Evolutionary conservation across 176 grass and related monocot genomes (phyloP), one percentile per base, ranked within the genome.

Genomic region (Luzula sylvatica): DNA sequence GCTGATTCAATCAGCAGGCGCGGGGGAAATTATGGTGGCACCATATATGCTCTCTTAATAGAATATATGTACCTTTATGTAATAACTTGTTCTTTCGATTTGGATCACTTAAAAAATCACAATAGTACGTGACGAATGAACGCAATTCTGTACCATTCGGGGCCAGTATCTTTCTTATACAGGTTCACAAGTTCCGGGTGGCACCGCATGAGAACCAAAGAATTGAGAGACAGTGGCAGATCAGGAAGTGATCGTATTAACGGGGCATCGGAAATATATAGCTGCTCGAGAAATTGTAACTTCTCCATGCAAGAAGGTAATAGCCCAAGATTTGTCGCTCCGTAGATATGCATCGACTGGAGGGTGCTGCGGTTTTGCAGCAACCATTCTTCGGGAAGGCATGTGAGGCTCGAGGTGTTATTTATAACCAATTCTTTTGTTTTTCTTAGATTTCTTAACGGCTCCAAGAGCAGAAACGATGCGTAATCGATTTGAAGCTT

Each of bases 401-500:
- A 7, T 35, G 9, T 35, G 43, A 17, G 11, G 27, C 7, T 17
- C 3, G 42, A 63, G 46, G 18, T 8, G 16, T 46, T 23, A 62
- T 44, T 40, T 12, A 63, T 47, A 17, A n/a, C 4, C 43, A 47
- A 26, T 47, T 41, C 13, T 44, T 63, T 17, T 1, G 46, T 44
- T 22, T 15, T 28, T 24, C 23, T 48, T 7, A 63, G 38, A 23
- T 3, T 48, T 63, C 8, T 23, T 44, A 63, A 20, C 26, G 59
- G 59, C 25, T 20, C 19, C 43, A 63, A 24, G 8, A 63, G 42
- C 46, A 63, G 7, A 11, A 63, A 23, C 8, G 58, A 47, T 15
- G 43, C 59, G 28, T 55, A 7, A 15, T 75, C 52, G 39, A 86
- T 53, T 32, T 56, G 16, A 42, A 86, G 75, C 12, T 56, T 19